phyloP scores from a whole-genome alignment of 495 filamentous ascomycete genomes.

The Ascodesmis nigricans region DNA sequence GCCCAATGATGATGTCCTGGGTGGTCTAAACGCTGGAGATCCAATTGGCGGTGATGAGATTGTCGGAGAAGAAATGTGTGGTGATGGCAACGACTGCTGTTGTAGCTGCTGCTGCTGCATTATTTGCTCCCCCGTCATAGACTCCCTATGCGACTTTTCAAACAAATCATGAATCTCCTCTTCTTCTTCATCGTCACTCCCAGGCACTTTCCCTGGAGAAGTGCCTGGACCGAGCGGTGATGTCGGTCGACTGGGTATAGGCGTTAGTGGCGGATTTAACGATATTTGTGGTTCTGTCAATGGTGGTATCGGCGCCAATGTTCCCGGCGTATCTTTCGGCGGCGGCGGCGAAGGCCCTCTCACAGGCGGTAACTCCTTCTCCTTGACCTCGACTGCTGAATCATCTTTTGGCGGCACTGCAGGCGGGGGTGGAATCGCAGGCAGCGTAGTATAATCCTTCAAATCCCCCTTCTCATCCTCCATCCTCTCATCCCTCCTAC shows the following conservation, averaged over 20 bases:
- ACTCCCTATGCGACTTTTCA: conserved; percentile 32
- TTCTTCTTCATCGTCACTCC: conserved; percentile 34
- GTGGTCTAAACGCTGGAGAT: conserved; percentile 20
- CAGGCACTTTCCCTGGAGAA: conserved; percentile 1
- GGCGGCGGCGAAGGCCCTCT: conserved; percentile 7
- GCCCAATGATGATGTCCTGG: no score
- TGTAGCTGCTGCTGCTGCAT: no score
- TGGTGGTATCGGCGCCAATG: background rate
- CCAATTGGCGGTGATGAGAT: conserved; percentile 23
- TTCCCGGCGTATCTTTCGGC: conserved; percentile 12
- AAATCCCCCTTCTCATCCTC: conserved; percentile 5
- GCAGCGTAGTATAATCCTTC: conserved; percentile 1
- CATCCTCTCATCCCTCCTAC: conserved; percentile 11
- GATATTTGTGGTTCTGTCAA: background rate
- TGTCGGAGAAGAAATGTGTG: conserved; percentile 12
- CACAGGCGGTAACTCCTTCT: conserved; percentile 10
- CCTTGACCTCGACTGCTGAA: conserved; percentile 5
- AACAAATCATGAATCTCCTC: conserved; percentile 91
- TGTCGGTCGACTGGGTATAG: conserved; percentile 22
- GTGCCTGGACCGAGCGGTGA: conserved; percentile 11
- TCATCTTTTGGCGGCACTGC: conserved; percentile 10
- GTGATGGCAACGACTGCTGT: no score
- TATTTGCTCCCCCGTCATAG: conserved; percentile 6
- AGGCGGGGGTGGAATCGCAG: conserved; percentile 7
- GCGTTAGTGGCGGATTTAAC: conserved; percentile 34